Evolutionary conservation across 73 alveolate genomes (phyloP).

Genomic region (Diophrys appendiculata): DNA sequence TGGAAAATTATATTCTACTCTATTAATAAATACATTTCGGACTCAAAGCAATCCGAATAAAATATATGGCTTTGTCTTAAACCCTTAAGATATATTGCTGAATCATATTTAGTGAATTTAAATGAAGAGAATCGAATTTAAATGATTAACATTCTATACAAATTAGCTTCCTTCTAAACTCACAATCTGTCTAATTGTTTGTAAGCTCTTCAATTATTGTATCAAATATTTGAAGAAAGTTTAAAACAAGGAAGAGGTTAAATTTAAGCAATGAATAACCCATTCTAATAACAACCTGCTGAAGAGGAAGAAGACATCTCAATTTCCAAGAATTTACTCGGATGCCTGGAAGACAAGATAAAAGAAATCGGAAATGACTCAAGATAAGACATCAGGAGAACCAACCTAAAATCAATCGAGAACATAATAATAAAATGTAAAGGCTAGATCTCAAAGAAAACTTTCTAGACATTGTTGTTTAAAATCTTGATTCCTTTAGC

Average conservation of each 20-base stretch:
- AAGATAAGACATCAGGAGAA: constrained; percentile 56
- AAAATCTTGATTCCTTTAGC: too few relatives aligned
- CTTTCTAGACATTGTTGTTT: too few relatives aligned
- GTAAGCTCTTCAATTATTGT: too few relatives aligned
- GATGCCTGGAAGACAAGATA: constrained; percentile 39
- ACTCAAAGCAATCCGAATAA: not conserved
- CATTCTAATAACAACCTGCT: not conserved
- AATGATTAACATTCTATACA: not conserved
- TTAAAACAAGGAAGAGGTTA: too few relatives aligned
- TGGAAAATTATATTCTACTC: constrained; percentile 38
- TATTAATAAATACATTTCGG: constrained; percentile 25
- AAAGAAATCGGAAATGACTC: constrained; percentile 44
- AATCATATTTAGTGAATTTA: not conserved
- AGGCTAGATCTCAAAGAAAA: too few relatives aligned
- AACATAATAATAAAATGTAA: constrained; percentile 59
- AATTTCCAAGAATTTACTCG: too few relatives aligned
- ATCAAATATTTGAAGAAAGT: too few relatives aligned
- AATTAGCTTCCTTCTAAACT: not conserved
- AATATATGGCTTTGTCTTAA: not conserved
- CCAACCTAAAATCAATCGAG: constrained; percentile 48
- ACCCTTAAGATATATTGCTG: not conserved
- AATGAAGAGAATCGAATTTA: not conserved
- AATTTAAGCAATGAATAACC: not conserved
- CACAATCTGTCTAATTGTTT: too few relatives aligned
- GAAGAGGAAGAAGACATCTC: not conserved